phyloP scores from a whole-genome alignment of 306 rosid species.

The Glycine tomentella region DNA sequence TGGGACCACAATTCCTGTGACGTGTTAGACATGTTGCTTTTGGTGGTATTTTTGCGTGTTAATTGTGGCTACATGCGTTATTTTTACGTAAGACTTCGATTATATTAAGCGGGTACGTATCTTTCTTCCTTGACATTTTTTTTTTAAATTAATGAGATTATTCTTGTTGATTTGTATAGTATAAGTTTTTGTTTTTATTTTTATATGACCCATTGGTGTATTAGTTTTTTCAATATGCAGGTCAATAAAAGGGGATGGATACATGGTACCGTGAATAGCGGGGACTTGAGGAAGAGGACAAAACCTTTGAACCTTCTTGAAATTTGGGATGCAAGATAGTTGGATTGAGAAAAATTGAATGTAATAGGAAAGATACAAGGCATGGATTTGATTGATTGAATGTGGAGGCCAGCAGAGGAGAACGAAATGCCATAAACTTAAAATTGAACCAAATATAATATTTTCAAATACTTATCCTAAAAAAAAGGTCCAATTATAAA shows the following conservation, averaged over 20 bases:
- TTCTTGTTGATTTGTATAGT: slow-evolving; percentile 27
- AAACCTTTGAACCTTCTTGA: slow-evolving; percentile 40
- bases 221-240: slow-evolving; percentile 47
- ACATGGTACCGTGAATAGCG: neutral
- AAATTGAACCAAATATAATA: neutral
- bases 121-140: neutral
- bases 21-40: slow-evolving; percentile 25
- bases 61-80: neutral
- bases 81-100: neutral
- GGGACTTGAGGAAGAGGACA: slow-evolving; percentile 17
- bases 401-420: slow-evolving; percentile 14
- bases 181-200: neutral
- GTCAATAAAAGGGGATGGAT: slow-evolving; percentile 34
- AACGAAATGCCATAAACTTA: neutral
- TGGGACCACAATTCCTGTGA: neutral
- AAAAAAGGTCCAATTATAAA: neutral
- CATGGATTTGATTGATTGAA: neutral
- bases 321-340: neutral
- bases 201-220: neutral
- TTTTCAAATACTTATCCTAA: neutral
- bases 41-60: neutral
- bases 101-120: slow-evolving; percentile 10
- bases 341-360: slow-evolving; percentile 37
- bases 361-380: neutral
- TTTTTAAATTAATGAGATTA: neutral